Percentiles rank a stretch among this genome's conserved stretches.
phyloP scores from a whole-genome alignment of 2,329 filamentous ascomycete species.

The Pestalotiopsis sp. region DNA sequence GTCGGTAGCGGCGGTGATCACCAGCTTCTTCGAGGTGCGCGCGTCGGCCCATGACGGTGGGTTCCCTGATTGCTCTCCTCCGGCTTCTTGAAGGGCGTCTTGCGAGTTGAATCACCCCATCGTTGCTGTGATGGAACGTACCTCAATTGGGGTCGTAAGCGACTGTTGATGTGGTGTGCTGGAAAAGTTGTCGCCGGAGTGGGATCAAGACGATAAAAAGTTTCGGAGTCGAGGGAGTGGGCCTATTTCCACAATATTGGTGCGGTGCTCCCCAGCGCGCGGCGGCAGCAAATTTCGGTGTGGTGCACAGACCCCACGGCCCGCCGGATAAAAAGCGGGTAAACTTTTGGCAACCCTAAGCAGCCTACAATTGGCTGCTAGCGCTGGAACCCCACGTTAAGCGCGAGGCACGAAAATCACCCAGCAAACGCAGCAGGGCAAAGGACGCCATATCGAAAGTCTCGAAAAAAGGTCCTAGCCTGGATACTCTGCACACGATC shows the following conservation, averaged over 20 bases:
- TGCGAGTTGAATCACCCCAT: conserved; percentile 36
- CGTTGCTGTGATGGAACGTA: conserved; percentile 40
- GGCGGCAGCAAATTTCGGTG: conserved; percentile 9
- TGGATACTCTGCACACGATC: conserved; percentile 22
- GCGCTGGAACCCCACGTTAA: conserved; percentile 9
- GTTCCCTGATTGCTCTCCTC: conserved; percentile 62
- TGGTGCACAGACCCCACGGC: conserved; percentile 9
- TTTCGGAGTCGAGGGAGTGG: neutral
- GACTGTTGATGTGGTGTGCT: conserved; percentile 12
- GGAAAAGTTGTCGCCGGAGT: conserved; percentile 19
- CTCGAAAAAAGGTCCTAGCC: conserved; percentile 10
- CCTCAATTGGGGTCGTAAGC: conserved; percentile 32
- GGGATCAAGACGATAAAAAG: conserved; percentile 19
- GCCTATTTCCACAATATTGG: conserved; percentile 1
- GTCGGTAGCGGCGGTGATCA: neutral
- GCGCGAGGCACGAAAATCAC: conserved; percentile 11
- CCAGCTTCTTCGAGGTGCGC: conserved; percentile 14
- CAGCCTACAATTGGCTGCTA: conserved; percentile 13
- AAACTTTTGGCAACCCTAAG: conserved; percentile 14
- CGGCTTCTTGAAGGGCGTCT: conserved; percentile 50
- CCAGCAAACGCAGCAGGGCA: neutral
- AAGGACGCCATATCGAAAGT: conserved; percentile 1
- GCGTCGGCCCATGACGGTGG: conserved; percentile 18
- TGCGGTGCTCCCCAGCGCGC: neutral
- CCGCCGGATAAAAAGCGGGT: conserved; percentile 10